Base-by-base conservation (phyloP, 306 rosid genomes). In the Pyrus communis region DNA sequence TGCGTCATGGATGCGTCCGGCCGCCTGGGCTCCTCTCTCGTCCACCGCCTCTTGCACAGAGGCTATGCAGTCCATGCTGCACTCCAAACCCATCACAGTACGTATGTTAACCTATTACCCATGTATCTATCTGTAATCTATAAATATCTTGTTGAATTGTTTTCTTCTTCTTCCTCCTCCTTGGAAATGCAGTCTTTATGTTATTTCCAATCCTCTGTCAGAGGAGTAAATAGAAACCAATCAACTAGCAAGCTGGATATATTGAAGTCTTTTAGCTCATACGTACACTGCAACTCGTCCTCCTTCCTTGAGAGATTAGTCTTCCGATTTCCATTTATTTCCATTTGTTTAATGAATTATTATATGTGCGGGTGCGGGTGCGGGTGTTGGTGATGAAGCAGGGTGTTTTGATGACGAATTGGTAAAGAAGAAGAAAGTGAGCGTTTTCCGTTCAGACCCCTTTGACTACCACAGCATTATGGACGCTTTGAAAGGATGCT, bases 1-100 rank as follows among this genome's bases (percentile, higher is more conserved):
- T 83, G 86, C 23, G 86, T 83, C 49, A 78, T 83, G 83, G 83
- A 79, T 23, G 86, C 83, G 25, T 83, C 86, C 10, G 67, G 71
- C 22, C 43, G 19, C 67, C 43, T 79, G 1, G 86, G 86, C 71
- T 75, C 77, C 4, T 17, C 74, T 17, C 71, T 83, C 2, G 80
- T 83, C 11, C 57, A 68, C 7, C 71, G 77, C n/a, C 83, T 83
- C 28, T 62, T 83, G 74, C 83, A 65, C 38, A 57, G 80, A 70
- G 86, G 83, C 35, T 83, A 83, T 74, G 65, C 70, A 21, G 86
- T 83, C 54, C 86, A 83, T 23, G 83, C 86, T 13, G 82, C 86
- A 21, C 7, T 78, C 14, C 86, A 79, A 61, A 40, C 14, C 35
- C 80, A 65, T 67, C 33, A 22, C 31, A 25, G 65, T 60, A 57